Conservation (phyloP, 306 rosid species). For the Arachis stenosperma region DNA sequence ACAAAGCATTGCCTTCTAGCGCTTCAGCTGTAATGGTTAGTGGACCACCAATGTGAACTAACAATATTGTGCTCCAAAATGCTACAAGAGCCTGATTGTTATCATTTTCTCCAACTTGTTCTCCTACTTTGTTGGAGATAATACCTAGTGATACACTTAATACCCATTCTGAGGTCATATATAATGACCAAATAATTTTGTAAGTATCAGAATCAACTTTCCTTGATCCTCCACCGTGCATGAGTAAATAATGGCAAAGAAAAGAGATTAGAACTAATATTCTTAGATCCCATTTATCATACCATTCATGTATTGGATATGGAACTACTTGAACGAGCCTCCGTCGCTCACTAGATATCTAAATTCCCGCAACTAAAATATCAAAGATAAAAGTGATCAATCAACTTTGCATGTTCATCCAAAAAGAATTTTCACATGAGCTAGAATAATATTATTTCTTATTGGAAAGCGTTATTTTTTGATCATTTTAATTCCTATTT, state of each 20-base stretch:
- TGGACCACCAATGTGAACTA: constrained; percentile 29
- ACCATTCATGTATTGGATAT: background rate
- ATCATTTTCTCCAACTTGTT: background rate
- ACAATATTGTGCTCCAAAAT: constrained; percentile 4
- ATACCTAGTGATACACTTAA: constrained; percentile 2
- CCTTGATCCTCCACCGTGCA: too few relatives aligned
- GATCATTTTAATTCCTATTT: too few relatives aligned
- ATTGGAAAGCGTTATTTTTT: too few relatives aligned
- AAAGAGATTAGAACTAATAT: background rate
- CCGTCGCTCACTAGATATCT: background rate
- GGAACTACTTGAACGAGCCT: constrained; percentile 12
- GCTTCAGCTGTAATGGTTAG: constrained; percentile 29
- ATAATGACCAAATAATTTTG: background rate
- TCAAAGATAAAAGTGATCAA: background rate
- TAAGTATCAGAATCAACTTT: too few relatives aligned
- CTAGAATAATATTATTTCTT: too few relatives aligned
- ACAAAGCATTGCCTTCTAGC: constrained; percentile 19
- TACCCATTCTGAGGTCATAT: constrained; percentile 14
- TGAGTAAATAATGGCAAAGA: background rate
- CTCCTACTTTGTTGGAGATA: background rate
- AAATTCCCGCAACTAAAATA: background rate
- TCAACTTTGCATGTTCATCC: background rate
- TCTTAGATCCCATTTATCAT: constrained; percentile 13
- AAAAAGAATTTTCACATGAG: too few relatives aligned
- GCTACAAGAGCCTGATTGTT: background rate